phyloP scores from a whole-genome alignment of 768 basidiomycete species.

The Serendipita sp. region DNA sequence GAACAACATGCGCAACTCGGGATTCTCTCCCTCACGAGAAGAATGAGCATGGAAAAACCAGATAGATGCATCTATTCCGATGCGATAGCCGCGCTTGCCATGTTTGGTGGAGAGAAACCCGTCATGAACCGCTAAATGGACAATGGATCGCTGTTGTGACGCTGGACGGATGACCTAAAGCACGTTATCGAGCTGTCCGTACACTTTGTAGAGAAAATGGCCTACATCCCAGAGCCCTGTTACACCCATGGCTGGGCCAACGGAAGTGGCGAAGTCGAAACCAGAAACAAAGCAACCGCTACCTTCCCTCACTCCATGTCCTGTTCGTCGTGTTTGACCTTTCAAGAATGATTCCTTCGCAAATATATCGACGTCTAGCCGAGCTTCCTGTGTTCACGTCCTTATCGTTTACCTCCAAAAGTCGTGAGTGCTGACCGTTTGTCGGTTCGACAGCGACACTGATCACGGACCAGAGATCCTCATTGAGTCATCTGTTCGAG shows the following conservation, averaged over 20 bases:
- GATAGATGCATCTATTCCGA: constrained; percentile 65
- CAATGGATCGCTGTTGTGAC: constrained; percentile 53
- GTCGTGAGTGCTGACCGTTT: not conserved
- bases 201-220: not conserved
- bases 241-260: constrained; percentile 19
- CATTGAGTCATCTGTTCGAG: not conserved
- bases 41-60: constrained; percentile 25
- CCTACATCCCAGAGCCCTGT: constrained; percentile 24
- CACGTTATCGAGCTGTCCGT: not conserved
- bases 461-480: not conserved
- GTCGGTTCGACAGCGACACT: not conserved
- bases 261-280: not conserved
- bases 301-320: not conserved
- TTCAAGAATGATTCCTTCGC: not conserved
- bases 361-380: not conserved
- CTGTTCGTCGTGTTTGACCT: not conserved
- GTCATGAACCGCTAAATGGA: constrained; percentile 54
- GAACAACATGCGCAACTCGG: constrained; percentile 67
- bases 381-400: not conserved
- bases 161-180: constrained; percentile 48
- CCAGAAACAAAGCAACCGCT: not conserved
- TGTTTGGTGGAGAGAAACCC: constrained; percentile 54
- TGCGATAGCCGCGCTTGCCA: constrained; percentile 51
- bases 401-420: not conserved
- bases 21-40: constrained; percentile 50